phyloP scores from a whole-genome alignment of 345 rosid species.

The Rubroshorea leprosula region DNA sequence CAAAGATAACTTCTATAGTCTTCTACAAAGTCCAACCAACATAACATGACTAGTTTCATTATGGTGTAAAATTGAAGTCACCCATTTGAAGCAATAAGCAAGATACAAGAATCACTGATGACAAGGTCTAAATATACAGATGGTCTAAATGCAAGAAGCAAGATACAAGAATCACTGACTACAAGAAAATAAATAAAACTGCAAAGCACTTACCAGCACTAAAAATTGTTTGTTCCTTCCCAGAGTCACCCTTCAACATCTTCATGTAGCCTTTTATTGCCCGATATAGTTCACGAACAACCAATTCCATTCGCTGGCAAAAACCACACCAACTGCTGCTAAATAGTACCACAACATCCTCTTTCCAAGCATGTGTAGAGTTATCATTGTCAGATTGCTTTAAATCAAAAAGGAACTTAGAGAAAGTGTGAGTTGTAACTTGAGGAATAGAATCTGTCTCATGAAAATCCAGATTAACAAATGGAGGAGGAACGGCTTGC shows the following conservation, averaged over 20 bases:
- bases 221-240: slow-evolving; percentile 25
- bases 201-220: slow-evolving; percentile 38
- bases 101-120: background rate
- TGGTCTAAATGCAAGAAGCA: slow-evolving; percentile 6
- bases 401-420: slow-evolving; percentile 50
- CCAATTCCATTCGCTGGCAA: slow-evolving; percentile 92
- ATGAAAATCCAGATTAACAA: slow-evolving; percentile 74
- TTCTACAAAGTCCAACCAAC: background rate
- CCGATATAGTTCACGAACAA: slow-evolving; percentile 73
- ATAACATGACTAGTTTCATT: background rate
- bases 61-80: background rate
- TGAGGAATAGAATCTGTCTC: slow-evolving; percentile 72
- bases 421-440: slow-evolving; percentile 49
- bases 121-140: too few relatives aligned
- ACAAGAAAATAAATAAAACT: slow-evolving; percentile 9
- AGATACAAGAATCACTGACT: background rate
- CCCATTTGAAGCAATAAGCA: slow-evolving; percentile 3
- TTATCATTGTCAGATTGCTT: slow-evolving; percentile 39
- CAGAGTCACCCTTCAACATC: slow-evolving; percentile 34
- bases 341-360: slow-evolving; percentile 87
- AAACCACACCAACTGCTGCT: slow-evolving; percentile 87
- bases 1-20: background rate
- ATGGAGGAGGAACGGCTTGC: slow-evolving; percentile 60
- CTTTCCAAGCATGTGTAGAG: slow-evolving; percentile 35
- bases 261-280: slow-evolving; percentile 49